A percentile compares a stretch with the other conserved stretches of the same genome.
These are phyloP conservation scores for Cynara cardunculus DNA, from an alignment of 129 eudicot species.

Conservation along the genomic window DNA sequence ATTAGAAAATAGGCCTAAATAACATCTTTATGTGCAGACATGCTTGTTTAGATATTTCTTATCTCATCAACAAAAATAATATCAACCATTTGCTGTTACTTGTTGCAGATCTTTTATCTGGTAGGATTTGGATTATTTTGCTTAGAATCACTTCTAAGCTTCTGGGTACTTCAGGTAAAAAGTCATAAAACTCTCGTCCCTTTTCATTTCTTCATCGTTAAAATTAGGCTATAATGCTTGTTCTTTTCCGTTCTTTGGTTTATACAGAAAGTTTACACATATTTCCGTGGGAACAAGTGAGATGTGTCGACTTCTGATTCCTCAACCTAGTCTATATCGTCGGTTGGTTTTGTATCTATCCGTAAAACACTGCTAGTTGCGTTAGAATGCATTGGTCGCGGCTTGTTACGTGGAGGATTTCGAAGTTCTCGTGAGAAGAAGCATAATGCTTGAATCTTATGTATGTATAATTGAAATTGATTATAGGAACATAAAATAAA, in stretches of 20 bases:
- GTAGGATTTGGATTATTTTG: slow-evolving; percentile 87
- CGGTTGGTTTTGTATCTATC: slow-evolving; percentile 9
- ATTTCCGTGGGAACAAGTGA: slow-evolving; percentile 91
- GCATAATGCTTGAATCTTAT: slow-evolving; percentile 11
- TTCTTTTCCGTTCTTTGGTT: neutral
- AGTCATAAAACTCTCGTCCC: neutral
- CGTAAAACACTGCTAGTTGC: neutral
- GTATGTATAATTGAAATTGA: slow-evolving; percentile 21
- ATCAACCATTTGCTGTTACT: neutral
- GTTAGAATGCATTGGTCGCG: slow-evolving; percentile 19
- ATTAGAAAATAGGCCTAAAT: neutral
- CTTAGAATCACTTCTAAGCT: slow-evolving; percentile 83
- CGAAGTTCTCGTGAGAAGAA: neutral
- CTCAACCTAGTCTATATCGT: neutral
- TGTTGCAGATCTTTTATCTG: slow-evolving; percentile 74
- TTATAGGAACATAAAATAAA: slow-evolving; percentile 19
- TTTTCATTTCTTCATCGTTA: neutral
- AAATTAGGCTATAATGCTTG: slow-evolving; percentile 7
- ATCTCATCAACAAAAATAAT: neutral
- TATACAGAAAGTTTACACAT: slow-evolving; percentile 81
- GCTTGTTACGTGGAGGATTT: slow-evolving; percentile 3
- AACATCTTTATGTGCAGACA: neutral
- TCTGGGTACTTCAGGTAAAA: slow-evolving; percentile 98
- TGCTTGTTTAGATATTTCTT: neutral
- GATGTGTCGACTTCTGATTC: slow-evolving; percentile 12